Base-by-base conservation (phyloP, 441 rosid genomes). In the Erodium texanum region DNA sequence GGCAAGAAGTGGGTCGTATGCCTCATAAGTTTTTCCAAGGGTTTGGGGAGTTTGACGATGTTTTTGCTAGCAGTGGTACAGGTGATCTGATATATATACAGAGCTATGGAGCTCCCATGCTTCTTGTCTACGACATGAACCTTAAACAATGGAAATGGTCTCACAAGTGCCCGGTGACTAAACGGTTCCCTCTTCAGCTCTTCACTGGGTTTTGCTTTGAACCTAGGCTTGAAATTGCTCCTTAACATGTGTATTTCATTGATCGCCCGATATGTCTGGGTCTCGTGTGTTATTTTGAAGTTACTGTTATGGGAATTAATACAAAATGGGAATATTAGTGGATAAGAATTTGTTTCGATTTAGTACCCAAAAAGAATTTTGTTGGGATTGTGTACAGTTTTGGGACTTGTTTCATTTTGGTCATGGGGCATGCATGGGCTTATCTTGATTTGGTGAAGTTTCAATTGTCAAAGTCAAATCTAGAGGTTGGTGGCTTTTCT, bases 11-110 rank as follows among this genome's bases (percentile, higher is more conserved):
- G 64, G 75, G 89, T 0, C 86, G 87, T 10, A 91, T 94, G 99
- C 99, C 99, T 1, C 92, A 91, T 20, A 94, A 79, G 81, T 81
- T 24, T 59, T 91, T 94, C 64, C 97, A 88, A 78, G 97, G 99
- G 2, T 94, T 94, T 16, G 99, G 99, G 58, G 97, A 94, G 78
- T 81, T 94, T 9, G 99, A 93, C 66, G 99, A 93, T 74, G 97
- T 93, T 64, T 93, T 93, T 41, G 96, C 92, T 0, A 88, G 97
- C 70, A 87, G 99, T 3, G 97, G 97, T 0, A 81, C 79, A 0
- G 87, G 86, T 71, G 89, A 91, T 77, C 81, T 91, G 27, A 66
- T 91, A 18, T 91, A 88, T 69, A 91, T 93, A 24, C 97, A 93
- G 77, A 89, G 97, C 77, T 93, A 89, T 63, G 99, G 99, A 32